Conservation (phyloP, 2,329 filamentous ascomycete genomes). For the Graphilbum ipis-grandicollis region DNA sequence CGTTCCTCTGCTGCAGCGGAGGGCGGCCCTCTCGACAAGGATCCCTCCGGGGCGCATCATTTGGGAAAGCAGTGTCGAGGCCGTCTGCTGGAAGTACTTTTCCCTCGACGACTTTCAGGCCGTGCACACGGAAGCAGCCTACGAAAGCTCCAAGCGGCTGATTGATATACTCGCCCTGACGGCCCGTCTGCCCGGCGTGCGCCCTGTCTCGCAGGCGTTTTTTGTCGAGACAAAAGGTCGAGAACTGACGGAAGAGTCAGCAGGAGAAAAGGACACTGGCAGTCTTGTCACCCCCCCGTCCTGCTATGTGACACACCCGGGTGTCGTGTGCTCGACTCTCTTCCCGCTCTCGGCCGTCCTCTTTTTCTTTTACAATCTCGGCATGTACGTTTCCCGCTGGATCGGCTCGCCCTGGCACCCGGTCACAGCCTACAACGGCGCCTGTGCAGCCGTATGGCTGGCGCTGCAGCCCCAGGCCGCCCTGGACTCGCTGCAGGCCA, state of each 20-base stretch:
- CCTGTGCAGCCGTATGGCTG: constrained; percentile 61
- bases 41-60: constrained; percentile 49
- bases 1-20: constrained; percentile 49
- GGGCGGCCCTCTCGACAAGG: constrained; percentile 12
- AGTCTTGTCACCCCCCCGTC: constrained; percentile 30
- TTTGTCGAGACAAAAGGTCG: constrained; percentile 16
- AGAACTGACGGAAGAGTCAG: constrained; percentile 5
- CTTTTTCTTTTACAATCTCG: constrained; percentile 47
- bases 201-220: constrained; percentile 38
- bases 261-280: no score
- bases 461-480: constrained; percentile 48
- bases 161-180: constrained; percentile 74
- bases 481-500: constrained; percentile 35
- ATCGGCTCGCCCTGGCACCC: constrained; percentile 82
- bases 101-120: constrained; percentile 60
- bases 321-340: constrained; percentile 68
- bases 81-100: constrained; percentile 30
- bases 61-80: constrained; percentile 77
- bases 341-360: constrained; percentile 57
- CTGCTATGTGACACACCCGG: constrained; percentile 72
- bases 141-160: constrained; percentile 76
- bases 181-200: constrained; percentile 44
- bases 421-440: constrained; percentile 58
- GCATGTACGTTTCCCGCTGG: constrained; percentile 56
- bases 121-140: constrained; percentile 43